These are phyloP conservation scores for Cucumis sativus DNA, from an alignment of 306 rosid species.

Conservation along the genomic window Cucumber_9930_V3 NC_026657.2:8938001-8938500, in stretches of 20 bases:
- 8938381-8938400: slow-evolving; percentile 88
- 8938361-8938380: slow-evolving; percentile 95
- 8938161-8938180: slow-evolving; percentile 59
- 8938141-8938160: slow-evolving; percentile 65
- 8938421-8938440: slow-evolving; percentile 35
- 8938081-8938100: slow-evolving; percentile 32
- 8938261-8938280: slow-evolving; percentile 42
- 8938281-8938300: slow-evolving; percentile 47
- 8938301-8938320: slow-evolving; percentile 93
- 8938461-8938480: not conserved
- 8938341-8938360: slow-evolving; percentile 79
- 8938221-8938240: slow-evolving; percentile 47
- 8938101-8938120: slow-evolving; percentile 52
- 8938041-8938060: slow-evolving; percentile 16
- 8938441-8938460: not conserved
- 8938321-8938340: slow-evolving; percentile 76
- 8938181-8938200: slow-evolving; percentile 68
- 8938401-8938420: slow-evolving; percentile 97
- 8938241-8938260: slow-evolving; percentile 59
- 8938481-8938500: not conserved
- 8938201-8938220: slow-evolving; percentile 56
- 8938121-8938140: slow-evolving; percentile 79
- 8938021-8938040: not conserved
- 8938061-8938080: slow-evolving; percentile 34
- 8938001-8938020: not conserved